These are phyloP conservation scores for Euphorbia peplus DNA, from an alignment of 345 rosid species.

Conservation along the genomic window DNA sequence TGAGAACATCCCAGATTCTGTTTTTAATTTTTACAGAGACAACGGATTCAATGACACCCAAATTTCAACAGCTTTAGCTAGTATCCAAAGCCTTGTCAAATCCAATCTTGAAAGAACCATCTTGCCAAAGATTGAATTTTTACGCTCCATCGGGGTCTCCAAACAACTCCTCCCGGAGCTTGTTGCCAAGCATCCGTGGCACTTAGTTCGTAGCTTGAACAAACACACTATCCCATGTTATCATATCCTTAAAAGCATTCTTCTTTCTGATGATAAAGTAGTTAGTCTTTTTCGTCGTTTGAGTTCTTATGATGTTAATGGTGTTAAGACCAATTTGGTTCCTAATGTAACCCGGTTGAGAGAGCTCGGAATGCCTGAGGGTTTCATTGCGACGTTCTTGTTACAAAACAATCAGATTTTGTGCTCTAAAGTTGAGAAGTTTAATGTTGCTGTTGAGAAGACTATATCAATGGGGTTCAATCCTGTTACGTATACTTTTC, in stretches of 20 bases:
- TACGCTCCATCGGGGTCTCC: conserved; percentile 11
- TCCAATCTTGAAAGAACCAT: neutral
- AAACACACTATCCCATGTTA: neutral
- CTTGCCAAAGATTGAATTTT: conserved; percentile 7
- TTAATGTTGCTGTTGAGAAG: conserved; percentile 18
- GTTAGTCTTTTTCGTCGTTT: neutral
- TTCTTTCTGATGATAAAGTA: neutral
- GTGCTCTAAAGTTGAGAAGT: conserved; percentile 8
- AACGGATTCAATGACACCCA: conserved; percentile 6
- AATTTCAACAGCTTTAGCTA: conserved; percentile 1
- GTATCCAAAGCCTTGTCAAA: neutral
- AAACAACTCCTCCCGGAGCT: neutral
- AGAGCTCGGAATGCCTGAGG: neutral
- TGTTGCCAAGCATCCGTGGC: neutral
- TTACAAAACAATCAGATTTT: neutral
- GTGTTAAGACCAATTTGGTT: neutral
- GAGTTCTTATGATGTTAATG: neutral
- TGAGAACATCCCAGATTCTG: conserved; percentile 5
- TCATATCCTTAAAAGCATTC: neutral
- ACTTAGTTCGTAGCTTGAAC: neutral
- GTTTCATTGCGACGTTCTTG: neutral
- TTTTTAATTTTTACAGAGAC: neutral
- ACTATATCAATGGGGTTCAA: conserved; percentile 31
- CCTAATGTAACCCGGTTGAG: neutral
- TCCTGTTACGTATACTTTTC: conserved; percentile 23